Evolutionary conservation across 768 basidiomycete genomes (phyloP).

Genomic region (Tulasnella sp.): DNA sequence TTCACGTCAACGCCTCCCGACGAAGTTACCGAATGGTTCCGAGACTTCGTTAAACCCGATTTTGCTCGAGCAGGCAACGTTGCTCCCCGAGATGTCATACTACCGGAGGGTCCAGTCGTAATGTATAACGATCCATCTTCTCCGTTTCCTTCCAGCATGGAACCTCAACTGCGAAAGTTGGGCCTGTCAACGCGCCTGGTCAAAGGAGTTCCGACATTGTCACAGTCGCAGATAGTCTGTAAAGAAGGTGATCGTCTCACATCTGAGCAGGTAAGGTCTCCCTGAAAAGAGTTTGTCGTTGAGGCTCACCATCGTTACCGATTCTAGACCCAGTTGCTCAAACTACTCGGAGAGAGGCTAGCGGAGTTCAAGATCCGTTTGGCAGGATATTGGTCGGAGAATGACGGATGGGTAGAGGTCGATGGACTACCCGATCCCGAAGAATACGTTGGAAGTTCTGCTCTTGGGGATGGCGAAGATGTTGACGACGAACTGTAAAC

Average conservation of each 20-base stretch:
- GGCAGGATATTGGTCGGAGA: slow-evolving; percentile 54
- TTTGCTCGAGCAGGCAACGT: slow-evolving; percentile 82
- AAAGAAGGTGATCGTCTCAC: slow-evolving; percentile 68
- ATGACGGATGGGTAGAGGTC: slow-evolving; percentile 48
- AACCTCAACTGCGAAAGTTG: slow-evolving; percentile 87
- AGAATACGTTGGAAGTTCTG: background rate
- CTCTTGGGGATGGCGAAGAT: background rate
- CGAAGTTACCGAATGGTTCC: slow-evolving; percentile 92
- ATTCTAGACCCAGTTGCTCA: slow-evolving; percentile 74
- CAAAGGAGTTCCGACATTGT: slow-evolving; percentile 77
- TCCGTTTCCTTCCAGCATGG: slow-evolving; percentile 94
- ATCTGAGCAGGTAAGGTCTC: slow-evolving; percentile 36
- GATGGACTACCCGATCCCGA: slow-evolving; percentile 19
- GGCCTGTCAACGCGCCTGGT: slow-evolving; percentile 78
- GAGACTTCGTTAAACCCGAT: slow-evolving; percentile 76
- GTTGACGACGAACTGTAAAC: background rate
- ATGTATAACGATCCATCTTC: slow-evolving; percentile 54
- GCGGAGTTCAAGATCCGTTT: slow-evolving; percentile 69
- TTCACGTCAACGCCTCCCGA: slow-evolving; percentile 85
- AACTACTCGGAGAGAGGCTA: slow-evolving; percentile 83
- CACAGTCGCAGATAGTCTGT: slow-evolving; percentile 72
- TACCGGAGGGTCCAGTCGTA: slow-evolving; percentile 81
- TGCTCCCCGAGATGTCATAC: slow-evolving; percentile 58
- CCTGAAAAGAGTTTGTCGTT: background rate
- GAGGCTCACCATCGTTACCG: background rate